phyloP scores from a whole-genome alignment of 805 yeast genomes.

The Hanseniaspora lindneri region DNA sequence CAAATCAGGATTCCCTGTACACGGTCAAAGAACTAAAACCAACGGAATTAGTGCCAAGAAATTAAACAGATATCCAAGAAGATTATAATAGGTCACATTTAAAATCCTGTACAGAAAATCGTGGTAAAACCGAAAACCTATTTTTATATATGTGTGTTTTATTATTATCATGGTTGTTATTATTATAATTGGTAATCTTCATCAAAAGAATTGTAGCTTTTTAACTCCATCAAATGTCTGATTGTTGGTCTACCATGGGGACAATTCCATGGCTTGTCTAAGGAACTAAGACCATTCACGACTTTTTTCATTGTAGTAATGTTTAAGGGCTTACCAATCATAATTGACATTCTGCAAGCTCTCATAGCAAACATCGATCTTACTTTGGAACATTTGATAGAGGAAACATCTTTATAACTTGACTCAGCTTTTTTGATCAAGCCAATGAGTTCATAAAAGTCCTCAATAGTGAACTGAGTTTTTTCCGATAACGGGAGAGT shows the following conservation, averaged over 20 bases:
- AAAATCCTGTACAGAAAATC: neutral
- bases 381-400: conserved; percentile 57
- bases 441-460: conserved; percentile 68
- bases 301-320: conserved; percentile 51
- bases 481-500: conserved; percentile 67
- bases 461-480: conserved; percentile 48
- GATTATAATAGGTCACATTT: conserved; percentile 16
- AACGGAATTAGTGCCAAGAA: conserved; percentile 84
- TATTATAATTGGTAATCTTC: conserved; percentile 32
- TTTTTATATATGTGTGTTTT: too few species aligned
- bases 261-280: conserved; percentile 91
- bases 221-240: conserved; percentile 67
- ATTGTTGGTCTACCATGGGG: conserved; percentile 98
- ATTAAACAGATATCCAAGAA: conserved; percentile 66
- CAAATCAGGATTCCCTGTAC: conserved; percentile 66
- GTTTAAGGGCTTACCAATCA: conserved; percentile 73
- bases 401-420: conserved; percentile 23
- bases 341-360: conserved; percentile 85
- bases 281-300: conserved; percentile 51
- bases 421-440: conserved; percentile 43
- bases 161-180: too few species aligned
- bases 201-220: conserved; percentile 35
- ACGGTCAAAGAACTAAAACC: conserved; percentile 84
- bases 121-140: too few species aligned
- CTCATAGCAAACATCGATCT: conserved; percentile 83